phyloP scores from a whole-genome alignment of 139 green algal species.

The Raphidocelis subcapitata region DNA sequence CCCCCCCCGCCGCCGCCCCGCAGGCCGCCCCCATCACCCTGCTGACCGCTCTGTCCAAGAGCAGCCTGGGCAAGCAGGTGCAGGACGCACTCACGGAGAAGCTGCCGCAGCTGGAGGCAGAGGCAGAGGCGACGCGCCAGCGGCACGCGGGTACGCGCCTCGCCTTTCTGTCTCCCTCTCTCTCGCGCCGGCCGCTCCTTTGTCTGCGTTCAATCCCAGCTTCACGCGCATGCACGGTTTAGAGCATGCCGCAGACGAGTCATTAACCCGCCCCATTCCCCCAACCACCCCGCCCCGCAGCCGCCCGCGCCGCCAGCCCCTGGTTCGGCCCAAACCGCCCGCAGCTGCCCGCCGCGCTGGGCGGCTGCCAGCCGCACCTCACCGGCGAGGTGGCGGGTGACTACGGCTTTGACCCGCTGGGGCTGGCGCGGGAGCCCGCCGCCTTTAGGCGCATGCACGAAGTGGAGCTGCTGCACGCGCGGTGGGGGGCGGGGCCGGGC shows the following conservation, averaged over 20 bases:
- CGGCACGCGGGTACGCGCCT: constrained; percentile 24
- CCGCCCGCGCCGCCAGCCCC: constrained; percentile 7
- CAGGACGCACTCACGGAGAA: constrained; percentile 33
- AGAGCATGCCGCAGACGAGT: no score
- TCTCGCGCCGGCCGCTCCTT: no score
- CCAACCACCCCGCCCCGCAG: not conserved
- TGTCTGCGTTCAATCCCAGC: no score
- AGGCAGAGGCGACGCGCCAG: constrained; percentile 29
- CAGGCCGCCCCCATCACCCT: constrained; percentile 42
- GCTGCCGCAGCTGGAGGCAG: constrained; percentile 56
- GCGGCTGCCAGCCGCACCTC: constrained; percentile 39
- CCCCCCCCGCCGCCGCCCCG: no score
- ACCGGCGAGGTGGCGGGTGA: constrained; percentile 47
- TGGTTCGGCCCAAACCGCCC: constrained; percentile 44
- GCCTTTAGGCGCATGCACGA: constrained; percentile 35
- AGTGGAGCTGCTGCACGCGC: constrained; percentile 58
- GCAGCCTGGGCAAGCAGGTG: constrained; percentile 54
- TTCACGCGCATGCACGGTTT: no score
- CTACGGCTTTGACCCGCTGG: constrained; percentile 66
- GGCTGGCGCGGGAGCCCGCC: constrained; percentile 29
- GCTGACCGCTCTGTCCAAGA: constrained; percentile 59
- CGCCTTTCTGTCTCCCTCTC: no score
- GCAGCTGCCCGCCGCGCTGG: constrained; percentile 38
- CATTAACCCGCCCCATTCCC: no score
- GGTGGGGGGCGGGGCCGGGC: not conserved